A percentile compares a stretch with the other conserved stretches of the same genome.
Evolutionary conservation across 306 rosid genomes (phyloP).

Genomic region (Albizia julibrissin): DNA sequence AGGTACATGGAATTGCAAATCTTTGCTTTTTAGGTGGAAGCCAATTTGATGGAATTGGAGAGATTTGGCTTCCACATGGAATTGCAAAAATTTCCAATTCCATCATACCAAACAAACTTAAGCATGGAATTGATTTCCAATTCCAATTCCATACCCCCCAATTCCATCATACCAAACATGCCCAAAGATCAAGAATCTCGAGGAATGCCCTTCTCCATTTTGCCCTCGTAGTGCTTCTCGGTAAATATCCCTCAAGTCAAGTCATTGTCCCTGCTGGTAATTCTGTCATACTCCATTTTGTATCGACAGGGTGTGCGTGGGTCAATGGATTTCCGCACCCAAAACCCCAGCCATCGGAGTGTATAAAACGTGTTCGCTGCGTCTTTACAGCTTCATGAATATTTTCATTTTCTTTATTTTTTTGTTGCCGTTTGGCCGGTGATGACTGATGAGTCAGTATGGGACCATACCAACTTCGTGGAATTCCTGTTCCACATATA

Average conservation of each 20-base stretch:
- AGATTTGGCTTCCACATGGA: no score
- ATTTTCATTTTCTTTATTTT: background rate
- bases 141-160: no score
- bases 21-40: no score
- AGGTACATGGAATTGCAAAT: no score
- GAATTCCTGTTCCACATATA: background rate
- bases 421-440: background rate
- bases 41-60: no score
- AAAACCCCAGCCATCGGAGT: background rate
- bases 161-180: no score
- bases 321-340: background rate
- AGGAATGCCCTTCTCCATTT: background rate
- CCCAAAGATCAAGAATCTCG: no score
- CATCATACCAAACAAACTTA: no score
- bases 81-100: no score
- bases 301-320: background rate
- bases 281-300: background rate
- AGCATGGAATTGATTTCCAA: no score
- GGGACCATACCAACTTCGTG: constrained; percentile 3
- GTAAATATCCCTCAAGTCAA: background rate
- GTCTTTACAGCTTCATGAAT: background rate
- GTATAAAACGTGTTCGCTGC: background rate
- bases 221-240: background rate
- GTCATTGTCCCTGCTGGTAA: background rate
- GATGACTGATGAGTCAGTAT: background rate